phyloP scores from a whole-genome alignment of 192 early-diverging fungal species.

The Backusella psychrophila region DNA sequence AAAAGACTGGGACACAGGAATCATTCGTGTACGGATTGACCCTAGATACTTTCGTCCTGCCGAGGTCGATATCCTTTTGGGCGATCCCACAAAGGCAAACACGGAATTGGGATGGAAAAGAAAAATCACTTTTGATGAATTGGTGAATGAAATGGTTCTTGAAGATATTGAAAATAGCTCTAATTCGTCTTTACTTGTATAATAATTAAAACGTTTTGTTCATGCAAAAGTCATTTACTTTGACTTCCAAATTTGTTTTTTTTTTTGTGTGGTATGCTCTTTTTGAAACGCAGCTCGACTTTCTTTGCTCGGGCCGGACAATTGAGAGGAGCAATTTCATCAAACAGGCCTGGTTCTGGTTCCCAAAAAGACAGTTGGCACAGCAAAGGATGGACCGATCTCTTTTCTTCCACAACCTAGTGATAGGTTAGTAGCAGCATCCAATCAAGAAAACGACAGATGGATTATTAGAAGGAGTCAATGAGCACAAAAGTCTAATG shows the following conservation, averaged over 20 bases:
- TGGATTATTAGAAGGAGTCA: background rate
- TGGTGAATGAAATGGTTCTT: slow-evolving; percentile 63
- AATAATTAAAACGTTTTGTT: background rate
- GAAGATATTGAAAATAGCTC: slow-evolving; percentile 44
- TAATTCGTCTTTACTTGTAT: background rate
- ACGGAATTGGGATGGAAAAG: slow-evolving; percentile 60
- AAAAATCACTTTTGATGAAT: slow-evolving; percentile 63
- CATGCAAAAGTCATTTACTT: background rate
- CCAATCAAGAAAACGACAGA: background rate
- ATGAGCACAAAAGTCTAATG: background rate
- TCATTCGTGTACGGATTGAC: slow-evolving; percentile 59
- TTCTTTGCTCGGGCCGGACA: background rate
- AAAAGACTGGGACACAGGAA: slow-evolving; percentile 47
- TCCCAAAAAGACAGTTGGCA: background rate
- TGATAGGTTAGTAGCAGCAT: slow-evolving; percentile 2
- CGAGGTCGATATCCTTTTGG: slow-evolving; percentile 71
- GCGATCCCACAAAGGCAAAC: slow-evolving; percentile 70
- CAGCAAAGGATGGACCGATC: slow-evolving; percentile 1
- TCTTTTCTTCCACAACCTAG: slow-evolving; percentile 9
- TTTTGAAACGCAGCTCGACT: background rate
- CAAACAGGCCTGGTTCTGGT: background rate
- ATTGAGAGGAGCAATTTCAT: background rate
- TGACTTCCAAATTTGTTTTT: background rate
- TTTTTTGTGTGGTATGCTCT: background rate
- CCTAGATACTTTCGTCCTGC: slow-evolving; percentile 74